Evolutionary conservation across 768 basidiomycete genomes (phyloP).

Genomic region (Trametes maxima): DNA sequence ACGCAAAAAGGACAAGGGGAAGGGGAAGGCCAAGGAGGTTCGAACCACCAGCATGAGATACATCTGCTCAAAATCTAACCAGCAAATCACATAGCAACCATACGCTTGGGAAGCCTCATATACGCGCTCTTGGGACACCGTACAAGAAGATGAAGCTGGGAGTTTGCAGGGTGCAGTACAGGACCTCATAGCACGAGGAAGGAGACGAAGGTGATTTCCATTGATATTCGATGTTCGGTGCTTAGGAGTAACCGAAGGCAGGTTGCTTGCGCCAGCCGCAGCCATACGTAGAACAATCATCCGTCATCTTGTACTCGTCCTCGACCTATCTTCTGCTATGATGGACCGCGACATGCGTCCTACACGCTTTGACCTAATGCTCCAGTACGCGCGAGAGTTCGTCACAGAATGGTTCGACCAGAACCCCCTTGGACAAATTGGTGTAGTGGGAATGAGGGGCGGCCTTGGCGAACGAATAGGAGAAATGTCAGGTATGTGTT

Average conservation of each 20-base stretch:
- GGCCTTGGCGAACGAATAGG: constrained; percentile 89
- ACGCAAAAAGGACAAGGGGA: constrained; percentile 57
- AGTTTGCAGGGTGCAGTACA: constrained; percentile 90
- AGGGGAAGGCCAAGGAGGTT: constrained; percentile 57
- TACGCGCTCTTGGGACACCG: constrained; percentile 94
- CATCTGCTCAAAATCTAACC: background rate
- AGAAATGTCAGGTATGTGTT: constrained; percentile 85
- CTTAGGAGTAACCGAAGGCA: constrained; percentile 32
- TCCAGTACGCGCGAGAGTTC: constrained; percentile 91
- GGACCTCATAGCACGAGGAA: constrained; percentile 82
- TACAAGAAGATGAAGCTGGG: constrained; percentile 94
- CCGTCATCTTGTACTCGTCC: constrained; percentile 88
- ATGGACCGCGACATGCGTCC: constrained; percentile 95
- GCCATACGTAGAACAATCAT: constrained; percentile 96
- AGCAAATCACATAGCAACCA: constrained; percentile 54
- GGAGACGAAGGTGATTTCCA: constrained; percentile 62
- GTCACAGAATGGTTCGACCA: constrained; percentile 98
- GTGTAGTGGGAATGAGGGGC: constrained; percentile 89
- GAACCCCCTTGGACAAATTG: constrained; percentile 97
- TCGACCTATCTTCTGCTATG: constrained; percentile 93
- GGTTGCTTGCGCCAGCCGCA: constrained; percentile 77
- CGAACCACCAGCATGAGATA: no score
- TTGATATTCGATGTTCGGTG: constrained; percentile 13
- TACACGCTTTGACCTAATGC: constrained; percentile 86
- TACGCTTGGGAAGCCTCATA: constrained; percentile 98